Evolutionary conservation across 2,329 filamentous ascomycete species (phyloP), one percentile per base, ranked within the genome.

Genomic region (Colletotrichum magnum): DNA sequence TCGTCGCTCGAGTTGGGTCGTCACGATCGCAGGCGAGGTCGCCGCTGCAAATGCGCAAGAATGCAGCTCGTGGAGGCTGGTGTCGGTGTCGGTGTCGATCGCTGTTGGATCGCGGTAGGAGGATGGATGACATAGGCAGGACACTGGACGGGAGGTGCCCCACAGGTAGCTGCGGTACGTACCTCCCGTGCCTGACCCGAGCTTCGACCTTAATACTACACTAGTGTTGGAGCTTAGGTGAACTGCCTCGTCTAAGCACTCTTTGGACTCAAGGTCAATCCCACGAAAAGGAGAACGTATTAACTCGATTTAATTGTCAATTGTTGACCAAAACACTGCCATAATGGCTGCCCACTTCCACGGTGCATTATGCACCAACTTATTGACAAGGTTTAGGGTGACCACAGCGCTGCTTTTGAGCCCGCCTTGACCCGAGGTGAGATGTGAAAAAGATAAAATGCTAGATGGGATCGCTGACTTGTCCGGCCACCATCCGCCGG

Each of bases 51-150:
- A 58, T 60, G 60, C 69, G 57, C 60, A 66, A 50, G 57, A 70
- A 59, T 41, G 47, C 50, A 54, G 45, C 50, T 69, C 43, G 62
- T 16, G 65, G 39, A 60, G 57, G 69, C 60, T 65, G 60, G 60
- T 64, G 64, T 61, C 48, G 60, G 60, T 64, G 64, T 61, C 48
- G 56, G 28, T 59, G 64, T 52, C 51, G 54, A 60, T 52, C 54
- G 59, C 54, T 52, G 68, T 68, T 69, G 48, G 54, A 45, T 53
- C 21, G 56, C 63, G 51, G 60, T 36, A 9, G 32, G 32, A 36
- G 32, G 32, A 36, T 36, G 65, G 69, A 71, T 71, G 69, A 69
- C 69, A 69, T 71, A 65, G 68, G 60, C 39, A 60, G 39, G 52
- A 51, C 64, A 53, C 66, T 64, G 18, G 41, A 51, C 56, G 32